Base-by-base conservation (phyloP, 768 basidiomycete species). In the Amyloporia xantha region DNA sequence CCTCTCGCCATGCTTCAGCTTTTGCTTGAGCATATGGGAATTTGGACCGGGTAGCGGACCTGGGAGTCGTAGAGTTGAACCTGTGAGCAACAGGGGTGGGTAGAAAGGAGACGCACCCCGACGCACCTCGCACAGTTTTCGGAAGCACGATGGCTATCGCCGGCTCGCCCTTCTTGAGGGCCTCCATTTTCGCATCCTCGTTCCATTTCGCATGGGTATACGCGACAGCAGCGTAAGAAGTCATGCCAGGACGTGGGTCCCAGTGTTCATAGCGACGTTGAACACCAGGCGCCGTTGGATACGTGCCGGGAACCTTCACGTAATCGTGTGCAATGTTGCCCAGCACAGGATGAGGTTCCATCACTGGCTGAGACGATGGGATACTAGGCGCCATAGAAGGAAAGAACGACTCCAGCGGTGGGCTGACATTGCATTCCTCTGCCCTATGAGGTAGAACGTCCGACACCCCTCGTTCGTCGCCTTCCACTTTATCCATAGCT, bases 261-360 rank as follows among this genome's bases (percentile, higher is more conserved):
- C 11, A 17, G 17, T 20, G 9, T 19, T 3, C 5, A 27, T 25
- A 21, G 36, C 33, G 2, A 19, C 47, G 55, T 47, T 53, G 49
- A 12, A 56, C 52, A 10, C 55, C 55, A 7, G 43, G 52, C 15
- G 27, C 55, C 21, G 47, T 39, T 1, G 55, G 52, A 21, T 51
- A 56, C 33, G 55, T 56, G 26, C 55, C 55, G 2, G 52, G 55
- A 12, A 27, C 23, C 13, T 12, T n/a, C 12, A 15, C 20, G 13
- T 10, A 12, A 41, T 23, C 20, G 11, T 24, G 26, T n/a, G 21
- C 43, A 13, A 44, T 3, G 25, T 44, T 44, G 43, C 43, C 43
- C 13, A 30, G n/a, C 9, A 44, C 24, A 24, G 41, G 9, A 24
- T 41, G 20, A 41, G 7, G 10, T 23, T 41, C 19, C 41, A 24